A percentile compares a stretch with the other conserved stretches of the same genome.
Conservation (phyloP, 306 rosid species). For the Calophaca sinica region DNA sequence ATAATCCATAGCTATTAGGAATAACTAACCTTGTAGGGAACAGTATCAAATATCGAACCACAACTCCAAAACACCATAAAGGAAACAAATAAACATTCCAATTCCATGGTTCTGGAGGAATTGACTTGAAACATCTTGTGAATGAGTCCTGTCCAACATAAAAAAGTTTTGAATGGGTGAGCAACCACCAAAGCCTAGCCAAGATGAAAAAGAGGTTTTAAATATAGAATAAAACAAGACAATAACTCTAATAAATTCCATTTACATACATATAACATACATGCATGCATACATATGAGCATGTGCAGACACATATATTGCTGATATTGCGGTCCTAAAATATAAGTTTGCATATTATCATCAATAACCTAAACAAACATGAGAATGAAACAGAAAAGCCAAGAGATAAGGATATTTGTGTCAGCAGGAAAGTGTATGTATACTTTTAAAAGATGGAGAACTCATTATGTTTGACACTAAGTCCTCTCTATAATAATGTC, state of each 20-base stretch:
- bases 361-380: conserved; percentile 4
- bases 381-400: conserved; percentile 24
- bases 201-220: background rate
- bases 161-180: conserved; percentile 40
- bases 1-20: conserved; percentile 30
- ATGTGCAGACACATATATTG: background rate
- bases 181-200: conserved; percentile 32
- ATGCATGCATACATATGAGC: background rate
- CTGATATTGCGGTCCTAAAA: background rate
- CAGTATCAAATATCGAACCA: conserved; percentile 78
- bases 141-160: conserved; percentile 78
- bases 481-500: conserved; percentile 30
- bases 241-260: background rate
- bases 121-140: conserved; percentile 97
- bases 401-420: background rate
- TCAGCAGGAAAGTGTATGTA: too few relatives aligned
- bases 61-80: conserved; percentile 93
- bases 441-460: background rate
- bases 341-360: background rate
- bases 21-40: conserved; percentile 78
- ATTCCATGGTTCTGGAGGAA: conserved; percentile 96
- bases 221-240: background rate
- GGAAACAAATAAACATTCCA: conserved; percentile 98
- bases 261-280: background rate
- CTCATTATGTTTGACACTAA: conserved; percentile 17